phyloP scores from a whole-genome alignment of 768 basidiomycete genomes.

The Amylocystis lapponica region DNA sequence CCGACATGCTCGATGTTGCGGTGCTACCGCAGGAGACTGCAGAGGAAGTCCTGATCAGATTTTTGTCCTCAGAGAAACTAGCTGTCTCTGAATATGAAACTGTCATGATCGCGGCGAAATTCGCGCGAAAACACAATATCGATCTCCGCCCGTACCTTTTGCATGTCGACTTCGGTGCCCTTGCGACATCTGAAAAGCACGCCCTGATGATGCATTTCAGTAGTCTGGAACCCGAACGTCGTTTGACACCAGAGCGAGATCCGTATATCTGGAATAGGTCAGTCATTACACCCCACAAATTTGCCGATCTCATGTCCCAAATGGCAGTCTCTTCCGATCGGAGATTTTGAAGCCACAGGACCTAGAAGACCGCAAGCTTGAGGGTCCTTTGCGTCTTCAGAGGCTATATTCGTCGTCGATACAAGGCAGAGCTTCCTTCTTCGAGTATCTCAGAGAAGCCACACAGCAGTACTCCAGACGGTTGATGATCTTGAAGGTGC shows the following conservation, averaged over 20 bases:
- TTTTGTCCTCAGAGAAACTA: conserved; percentile 46
- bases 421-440: conserved; percentile 51
- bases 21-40: conserved; percentile 32
- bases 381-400: conserved; percentile 51
- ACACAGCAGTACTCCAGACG: conserved; percentile 54
- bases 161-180: conserved; percentile 52
- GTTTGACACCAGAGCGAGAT: conserved; percentile 34
- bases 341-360: conserved; percentile 50
- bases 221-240: too few species aligned
- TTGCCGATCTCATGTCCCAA: not conserved
- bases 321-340: conserved; percentile 50
- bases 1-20: conserved; percentile 4
- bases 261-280: conserved; percentile 51
- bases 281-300: not conserved
- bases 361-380: conserved; percentile 44
- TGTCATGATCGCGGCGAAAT: conserved; percentile 42
- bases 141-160: conserved; percentile 40
- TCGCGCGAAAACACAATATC: conserved; percentile 40
- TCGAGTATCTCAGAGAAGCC: conserved; percentile 53
- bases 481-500: conserved; percentile 51
- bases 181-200: conserved; percentile 49
- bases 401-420: conserved; percentile 52
- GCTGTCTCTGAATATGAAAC: conserved; percentile 59
- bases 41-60: conserved; percentile 34
- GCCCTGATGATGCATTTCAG: conserved; percentile 39